Conservation (phyloP, 352 stramenopile species). For the Phytophthora hybrid region DNA sequence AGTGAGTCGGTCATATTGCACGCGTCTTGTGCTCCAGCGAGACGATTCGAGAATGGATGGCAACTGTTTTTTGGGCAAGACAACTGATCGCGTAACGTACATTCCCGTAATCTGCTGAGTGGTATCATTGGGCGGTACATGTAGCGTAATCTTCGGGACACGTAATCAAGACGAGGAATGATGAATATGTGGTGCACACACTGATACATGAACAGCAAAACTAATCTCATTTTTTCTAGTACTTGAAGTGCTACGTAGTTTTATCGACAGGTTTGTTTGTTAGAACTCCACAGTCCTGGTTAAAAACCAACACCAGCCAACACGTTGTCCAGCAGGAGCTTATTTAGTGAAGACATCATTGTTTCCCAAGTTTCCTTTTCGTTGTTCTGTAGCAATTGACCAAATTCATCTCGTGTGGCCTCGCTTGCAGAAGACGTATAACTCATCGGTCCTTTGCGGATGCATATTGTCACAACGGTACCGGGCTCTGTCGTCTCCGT, state of each 20-base stretch:
- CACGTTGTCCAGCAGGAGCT: neutral
- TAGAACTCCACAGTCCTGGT: neutral
- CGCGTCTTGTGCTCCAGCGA: constrained; percentile 2
- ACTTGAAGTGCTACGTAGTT: no score
- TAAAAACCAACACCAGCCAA: neutral
- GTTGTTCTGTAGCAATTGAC: neutral
- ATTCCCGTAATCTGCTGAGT: constrained; percentile 17
- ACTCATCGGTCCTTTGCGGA: neutral
- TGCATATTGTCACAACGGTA: neutral
- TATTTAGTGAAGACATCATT: neutral
- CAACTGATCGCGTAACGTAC: constrained; percentile 7
- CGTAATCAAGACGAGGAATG: no score
- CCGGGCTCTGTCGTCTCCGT: neutral
- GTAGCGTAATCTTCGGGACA: no score
- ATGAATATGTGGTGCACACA: no score
- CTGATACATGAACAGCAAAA: no score
- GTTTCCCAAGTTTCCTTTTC: neutral
- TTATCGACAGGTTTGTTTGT: no score
- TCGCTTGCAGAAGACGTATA: neutral
- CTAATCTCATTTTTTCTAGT: no score
- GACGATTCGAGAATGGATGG: constrained; percentile 25
- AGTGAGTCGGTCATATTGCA: constrained; percentile 24
- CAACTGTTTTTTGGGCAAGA: constrained; percentile 1
- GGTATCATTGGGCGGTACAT: constrained; percentile 5
- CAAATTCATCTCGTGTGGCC: neutral